Base-by-base conservation (phyloP, 2,329 filamentous ascomycete species). In the Teratosphaeriaceae sp. region DNA sequence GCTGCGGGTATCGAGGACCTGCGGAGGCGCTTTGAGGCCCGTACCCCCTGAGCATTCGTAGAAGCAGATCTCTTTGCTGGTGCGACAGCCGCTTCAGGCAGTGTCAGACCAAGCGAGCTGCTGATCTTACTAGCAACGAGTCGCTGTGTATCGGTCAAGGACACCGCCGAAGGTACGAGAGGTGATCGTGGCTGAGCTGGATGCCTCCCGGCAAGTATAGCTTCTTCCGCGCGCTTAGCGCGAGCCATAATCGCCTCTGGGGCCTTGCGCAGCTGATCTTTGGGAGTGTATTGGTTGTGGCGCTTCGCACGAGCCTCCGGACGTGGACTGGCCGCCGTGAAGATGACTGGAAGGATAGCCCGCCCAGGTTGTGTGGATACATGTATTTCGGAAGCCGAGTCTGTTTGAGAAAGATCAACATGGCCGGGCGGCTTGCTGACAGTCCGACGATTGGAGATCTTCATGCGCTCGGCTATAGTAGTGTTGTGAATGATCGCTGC, bases 231-330 rank as follows among this genome's bases (percentile, higher is more conserved):
- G n/a, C 35, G 35, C 35, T 15, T 22, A 16, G 19, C 35, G 12
- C 35, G 35, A 3, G 35, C 5, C 3, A 12, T 15, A 16, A 38
- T 24, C 21, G 35, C 35, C 19, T 24, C 29, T 16, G 36, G 20
- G 22, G 21, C 35, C 29, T 44, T 36, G 19, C 37, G 40, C 15
- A 44, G 21, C 22, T 34, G 11, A 15, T 16, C n/a, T 8, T 18
- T 16, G 15, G 42, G 29, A 7, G 37, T 36, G 37, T 12, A 26
- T 18, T 27, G 34, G 22, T 39, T 26, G 15, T 35, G 31, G 15
- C 27, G 12, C 15, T 30, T 30, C 27, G n/a, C n/a, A n/a, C n/a
- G n/a, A n/a, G n/a, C n/a, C n/a, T n/a, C n/a, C n/a, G n/a, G n/a
- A n/a, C n/a, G n/a, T n/a, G n/a, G n/a, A n/a, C n/a, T n/a, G n/a